These are phyloP conservation scores for Glonium stellatum DNA, from an alignment of 495 filamentous ascomycete genomes.

Conservation along the genomic window DNA sequence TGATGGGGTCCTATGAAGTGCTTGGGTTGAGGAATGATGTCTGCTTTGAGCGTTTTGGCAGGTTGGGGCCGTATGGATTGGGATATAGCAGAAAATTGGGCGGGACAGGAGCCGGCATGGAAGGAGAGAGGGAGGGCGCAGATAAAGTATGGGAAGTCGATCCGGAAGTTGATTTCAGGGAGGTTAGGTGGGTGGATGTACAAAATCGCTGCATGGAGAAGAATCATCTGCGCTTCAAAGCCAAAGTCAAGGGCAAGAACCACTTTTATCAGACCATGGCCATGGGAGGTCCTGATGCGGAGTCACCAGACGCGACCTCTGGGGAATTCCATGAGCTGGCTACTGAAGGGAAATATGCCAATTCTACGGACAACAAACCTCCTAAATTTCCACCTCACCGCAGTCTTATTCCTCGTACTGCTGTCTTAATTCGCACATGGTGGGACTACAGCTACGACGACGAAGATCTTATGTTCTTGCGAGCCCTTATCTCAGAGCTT, in stretches of 20 bases:
- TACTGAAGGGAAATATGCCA: slow-evolving; percentile 5
- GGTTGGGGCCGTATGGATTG: slow-evolving; percentile 80
- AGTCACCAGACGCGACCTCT: slow-evolving; percentile 4
- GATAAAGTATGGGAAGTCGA: slow-evolving; percentile 64
- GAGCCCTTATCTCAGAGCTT: slow-evolving; percentile 56
- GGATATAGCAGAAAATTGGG: slow-evolving; percentile 73
- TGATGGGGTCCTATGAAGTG: slow-evolving; percentile 74
- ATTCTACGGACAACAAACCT: slow-evolving; percentile 15
- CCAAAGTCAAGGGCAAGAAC: slow-evolving; percentile 38
- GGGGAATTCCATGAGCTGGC: slow-evolving; percentile 1
- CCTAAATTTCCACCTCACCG: slow-evolving; percentile 23
- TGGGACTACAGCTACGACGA: slow-evolving; percentile 47
- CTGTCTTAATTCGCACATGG: slow-evolving; percentile 59
- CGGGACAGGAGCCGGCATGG: slow-evolving; percentile 71
- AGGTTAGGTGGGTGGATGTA: slow-evolving; percentile 65
- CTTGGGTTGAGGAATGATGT: slow-evolving; percentile 77
- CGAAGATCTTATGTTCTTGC: slow-evolving; percentile 41
- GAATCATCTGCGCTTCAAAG: slow-evolving; percentile 65
- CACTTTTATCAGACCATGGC: slow-evolving; percentile 45
- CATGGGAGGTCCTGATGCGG: slow-evolving; percentile 30
- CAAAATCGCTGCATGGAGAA: slow-evolving; percentile 62
- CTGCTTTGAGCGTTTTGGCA: slow-evolving; percentile 89
- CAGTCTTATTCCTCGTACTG: slow-evolving; percentile 47
- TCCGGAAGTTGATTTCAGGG: slow-evolving; percentile 61
- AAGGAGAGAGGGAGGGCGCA: slow-evolving; percentile 69